Base-by-base conservation (phyloP, 2,329 filamentous ascomycete species). In the Cadophora sp. region DNA sequence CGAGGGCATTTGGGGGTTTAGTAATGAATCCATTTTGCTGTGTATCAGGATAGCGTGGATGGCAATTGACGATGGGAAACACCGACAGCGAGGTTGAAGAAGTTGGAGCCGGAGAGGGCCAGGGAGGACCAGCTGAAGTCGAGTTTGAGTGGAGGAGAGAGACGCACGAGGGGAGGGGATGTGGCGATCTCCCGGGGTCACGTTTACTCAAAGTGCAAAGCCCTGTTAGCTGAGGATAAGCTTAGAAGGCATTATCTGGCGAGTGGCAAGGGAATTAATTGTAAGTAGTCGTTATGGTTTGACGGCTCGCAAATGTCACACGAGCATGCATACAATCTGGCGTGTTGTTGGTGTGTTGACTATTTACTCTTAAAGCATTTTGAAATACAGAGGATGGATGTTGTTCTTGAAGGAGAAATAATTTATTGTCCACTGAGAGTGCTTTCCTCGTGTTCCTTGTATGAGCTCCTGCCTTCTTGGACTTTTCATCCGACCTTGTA, bases 191-290 rank as follows among this genome's bases (percentile, higher is more conserved):
- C 56, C 56, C 34, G 34, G 56, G 31, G 31, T 40, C 56, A 59
- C 56, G 56, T 59, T 59, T 43, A 37, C 31, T 26, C 56, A 40
- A 59, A 59, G 56, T 59, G 56, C 56, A 59, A 55, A 31, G 14
- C 48, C 24, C 4, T 26, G 11, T 24, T 24, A 22, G 12, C 29
- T n/a, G 26, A 12, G 27, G n/a, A n/a, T n/a, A n/a, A 7, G 19
- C 19, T 19, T 29, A 2, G 29, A 22, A 19, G 53, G 53, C 19
- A 58, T 24, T 19, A 37, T 58, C 31, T 34, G 26, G 27, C 51
- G 27, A 55, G 51, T 29, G 26, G 9, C 26, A 37, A 24, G 16
- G 27, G 27, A 11, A 56, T 34, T n/a, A n/a, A n/a, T n/a, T n/a
- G n/a, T n/a, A n/a, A 7, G 7, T 9, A 34, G 19, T 14, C 19